These are phyloP conservation scores for Cornus kousa DNA, from an alignment of 148 eudicot genomes.

Conservation along the genomic window DNA sequence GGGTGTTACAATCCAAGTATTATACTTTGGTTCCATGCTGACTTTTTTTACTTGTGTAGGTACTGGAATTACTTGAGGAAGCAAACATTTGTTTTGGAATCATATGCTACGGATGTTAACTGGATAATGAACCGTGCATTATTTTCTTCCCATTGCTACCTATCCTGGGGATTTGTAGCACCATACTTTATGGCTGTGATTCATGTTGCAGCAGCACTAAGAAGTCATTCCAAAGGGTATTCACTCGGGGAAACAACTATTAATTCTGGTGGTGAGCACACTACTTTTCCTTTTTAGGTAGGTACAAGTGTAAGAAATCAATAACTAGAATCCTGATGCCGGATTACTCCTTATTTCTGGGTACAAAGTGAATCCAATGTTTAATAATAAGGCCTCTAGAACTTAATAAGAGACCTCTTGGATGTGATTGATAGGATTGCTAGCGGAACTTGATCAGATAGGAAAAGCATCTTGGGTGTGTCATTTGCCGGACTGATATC, in stretches of 20 bases:
- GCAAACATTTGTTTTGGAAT: slow-evolving; percentile 96
- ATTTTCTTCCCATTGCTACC: slow-evolving; percentile 81
- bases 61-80: slow-evolving; percentile 99
- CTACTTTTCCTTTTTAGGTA: slow-evolving; percentile 8
- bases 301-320: not conserved
- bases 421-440: not conserved
- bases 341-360: not conserved
- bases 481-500: not conserved
- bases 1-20: not conserved
- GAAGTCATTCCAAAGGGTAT: slow-evolving; percentile 40
- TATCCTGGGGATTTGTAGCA: slow-evolving; percentile 96
- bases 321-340: not conserved
- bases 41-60: slow-evolving; percentile 39
- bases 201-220: slow-evolving; percentile 75
- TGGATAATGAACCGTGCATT: slow-evolving; percentile 95
- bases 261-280: slow-evolving; percentile 58
- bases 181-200: slow-evolving; percentile 83
- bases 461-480: not conserved
- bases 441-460: not conserved
- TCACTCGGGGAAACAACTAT: slow-evolving; percentile 40
- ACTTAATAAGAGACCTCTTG: not conserved
- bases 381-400: too few species aligned
- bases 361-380: not conserved
- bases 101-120: slow-evolving; percentile 77
- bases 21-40: not conserved